These are phyloP conservation scores for Lactarius indigo DNA, from an alignment of 768 basidiomycete species.

Conservation along the genomic window DNA sequence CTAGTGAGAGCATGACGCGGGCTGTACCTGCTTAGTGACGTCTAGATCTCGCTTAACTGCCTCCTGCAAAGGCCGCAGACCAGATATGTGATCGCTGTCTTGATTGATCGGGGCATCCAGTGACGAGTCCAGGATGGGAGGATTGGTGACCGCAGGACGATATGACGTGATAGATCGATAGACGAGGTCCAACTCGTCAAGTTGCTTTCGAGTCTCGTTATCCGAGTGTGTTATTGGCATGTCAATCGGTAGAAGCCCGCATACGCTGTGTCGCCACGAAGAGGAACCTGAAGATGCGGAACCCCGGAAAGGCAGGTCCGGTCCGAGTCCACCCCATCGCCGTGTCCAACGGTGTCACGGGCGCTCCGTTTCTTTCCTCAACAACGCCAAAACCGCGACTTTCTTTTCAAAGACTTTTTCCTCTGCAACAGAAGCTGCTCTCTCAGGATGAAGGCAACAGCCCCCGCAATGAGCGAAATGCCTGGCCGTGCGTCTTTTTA, in stretches of 20 bases:
- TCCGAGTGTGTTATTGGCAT: constrained; percentile 25
- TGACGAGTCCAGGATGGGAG: constrained; percentile 39
- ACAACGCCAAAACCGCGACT: constrained; percentile 11
- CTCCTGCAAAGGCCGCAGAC: constrained; percentile 40
- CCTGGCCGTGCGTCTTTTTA: constrained; percentile 63
- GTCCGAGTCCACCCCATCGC: constrained; percentile 1
- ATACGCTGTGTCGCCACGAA: constrained; percentile 1
- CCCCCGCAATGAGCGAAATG: constrained; percentile 64
- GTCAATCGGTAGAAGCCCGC: constrained; percentile 1
- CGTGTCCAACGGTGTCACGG: background rate
- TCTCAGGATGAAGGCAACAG: constrained; percentile 30
- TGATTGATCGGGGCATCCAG: constrained; percentile 23
- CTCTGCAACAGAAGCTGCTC: constrained; percentile 3
- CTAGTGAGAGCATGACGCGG: constrained; percentile 16
- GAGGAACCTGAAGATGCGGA: background rate
- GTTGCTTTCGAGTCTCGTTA: constrained; percentile 27
- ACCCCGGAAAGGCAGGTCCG: constrained; percentile 17
- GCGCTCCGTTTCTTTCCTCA: constrained; percentile 19
- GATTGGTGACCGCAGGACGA: constrained; percentile 25
- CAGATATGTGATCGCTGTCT: constrained; percentile 33
- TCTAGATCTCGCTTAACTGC: constrained; percentile 44
- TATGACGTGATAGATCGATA: constrained; percentile 30
- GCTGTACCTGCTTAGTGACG: constrained; percentile 38
- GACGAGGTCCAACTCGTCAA: constrained; percentile 30
- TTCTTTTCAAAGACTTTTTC: background rate